A percentile compares a stretch with the other conserved stretches of the same genome.
Conservation (phyloP, 441 rosid species). For the Gossypium schwendimanii region DNA sequence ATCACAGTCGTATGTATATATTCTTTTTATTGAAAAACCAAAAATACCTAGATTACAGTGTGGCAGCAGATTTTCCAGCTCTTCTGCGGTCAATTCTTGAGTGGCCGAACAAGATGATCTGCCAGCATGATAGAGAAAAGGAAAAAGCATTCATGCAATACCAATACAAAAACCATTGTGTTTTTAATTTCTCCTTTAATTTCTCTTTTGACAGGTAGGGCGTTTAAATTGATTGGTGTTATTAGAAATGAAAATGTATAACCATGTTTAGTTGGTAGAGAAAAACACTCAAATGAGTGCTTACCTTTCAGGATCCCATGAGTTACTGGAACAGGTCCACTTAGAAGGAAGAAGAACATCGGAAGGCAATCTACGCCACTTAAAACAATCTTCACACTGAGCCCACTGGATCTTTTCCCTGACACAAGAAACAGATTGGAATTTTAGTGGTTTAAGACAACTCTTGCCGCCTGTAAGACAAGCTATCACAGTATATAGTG, state of each 20-base stretch:
- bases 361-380: slow-evolving; percentile 72
- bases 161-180: not conserved
- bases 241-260: no score
- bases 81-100: slow-evolving; percentile 48
- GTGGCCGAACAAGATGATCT: slow-evolving; percentile 58
- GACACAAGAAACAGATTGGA: slow-evolving; percentile 15
- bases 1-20: not conserved
- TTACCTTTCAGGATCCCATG: slow-evolving; percentile 74
- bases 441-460: not conserved
- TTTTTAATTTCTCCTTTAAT: not conserved
- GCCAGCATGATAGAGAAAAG: slow-evolving; percentile 21
- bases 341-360: slow-evolving; percentile 58
- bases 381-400: slow-evolving; percentile 70
- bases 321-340: slow-evolving; percentile 61
- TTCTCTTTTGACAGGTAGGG: not conserved
- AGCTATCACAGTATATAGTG: not conserved
- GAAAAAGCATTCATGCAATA: not conserved
- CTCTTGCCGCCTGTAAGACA: not conserved
- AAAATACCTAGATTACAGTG: slow-evolving; percentile 45
- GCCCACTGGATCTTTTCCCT: slow-evolving; percentile 68
- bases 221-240: no score
- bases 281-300: not conserved
- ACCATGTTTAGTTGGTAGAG: not conserved
- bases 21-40: slow-evolving; percentile 9
- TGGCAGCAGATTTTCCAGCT: slow-evolving; percentile 54